These are phyloP conservation scores for Litchi chinensis DNA, from an alignment of 345 rosid genomes.

Conservation along the genomic window DNA sequence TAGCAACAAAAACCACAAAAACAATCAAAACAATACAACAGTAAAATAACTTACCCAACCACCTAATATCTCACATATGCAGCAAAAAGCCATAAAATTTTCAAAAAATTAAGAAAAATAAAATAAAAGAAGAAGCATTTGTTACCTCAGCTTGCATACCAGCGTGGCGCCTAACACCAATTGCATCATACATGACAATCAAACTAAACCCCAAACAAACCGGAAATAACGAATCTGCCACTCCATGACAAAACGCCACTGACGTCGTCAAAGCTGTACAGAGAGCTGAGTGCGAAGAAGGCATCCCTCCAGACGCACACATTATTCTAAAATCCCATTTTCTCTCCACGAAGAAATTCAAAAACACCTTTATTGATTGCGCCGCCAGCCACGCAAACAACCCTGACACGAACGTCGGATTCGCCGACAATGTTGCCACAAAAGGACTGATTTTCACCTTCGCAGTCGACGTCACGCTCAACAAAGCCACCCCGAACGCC, in stretches of 20 bases:
- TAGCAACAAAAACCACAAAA: background rate
- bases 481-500: slow-evolving; percentile 64
- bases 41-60: background rate
- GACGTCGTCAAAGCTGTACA: slow-evolving; percentile 94
- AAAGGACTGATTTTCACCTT: slow-evolving; percentile 76
- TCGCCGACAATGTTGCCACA: slow-evolving; percentile 72
- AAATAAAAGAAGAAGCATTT: slow-evolving; percentile 3
- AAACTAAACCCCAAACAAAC: slow-evolving; percentile 93
- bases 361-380: slow-evolving; percentile 67
- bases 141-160: slow-evolving; percentile 98
- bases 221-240: slow-evolving; percentile 86
- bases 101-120: background rate
- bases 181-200: slow-evolving; percentile 96
- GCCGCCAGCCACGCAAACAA: slow-evolving; percentile 74
- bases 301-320: slow-evolving; percentile 91
- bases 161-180: slow-evolving; percentile 93
- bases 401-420: slow-evolving; percentile 88
- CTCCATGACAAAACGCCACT: slow-evolving; percentile 88
- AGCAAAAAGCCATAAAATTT: background rate
- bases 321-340: slow-evolving; percentile 85
- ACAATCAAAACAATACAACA: slow-evolving; percentile 5
- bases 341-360: slow-evolving; percentile 84
- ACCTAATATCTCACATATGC: background rate
- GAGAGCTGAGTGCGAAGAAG: slow-evolving; percentile 90
- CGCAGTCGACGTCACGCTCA: slow-evolving; percentile 70